Evolutionary conservation across 192 early-diverging fungal genomes (phyloP), one percentile per base, ranked within the genome.

Genomic region (Entomortierella lignicola): DNA sequence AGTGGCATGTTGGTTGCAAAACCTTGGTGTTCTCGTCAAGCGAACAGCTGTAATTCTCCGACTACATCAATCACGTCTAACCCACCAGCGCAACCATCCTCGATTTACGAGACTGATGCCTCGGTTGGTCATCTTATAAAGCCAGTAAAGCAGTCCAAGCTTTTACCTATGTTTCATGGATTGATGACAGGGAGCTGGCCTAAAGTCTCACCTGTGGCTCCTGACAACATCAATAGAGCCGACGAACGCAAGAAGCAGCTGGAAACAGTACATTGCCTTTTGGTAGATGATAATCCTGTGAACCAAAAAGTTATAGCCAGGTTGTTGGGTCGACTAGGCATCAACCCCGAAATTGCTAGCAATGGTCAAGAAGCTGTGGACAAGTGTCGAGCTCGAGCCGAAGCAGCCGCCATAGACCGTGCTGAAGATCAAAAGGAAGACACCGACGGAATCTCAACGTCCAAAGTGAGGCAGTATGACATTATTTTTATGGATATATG

Each of bases 201-300:
- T 1, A 5, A n/a, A n/a, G n/a, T 61, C 50, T 61, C 75, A 11
- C 68, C 75, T 0, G 65, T 20, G 5, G 67, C 55, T 0, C 67
- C 51, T 2, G 68, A 70, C 15, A 11, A 52, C 21, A 52, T 70
- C 43, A 32, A 54, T 51, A 66, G 56, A 0, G 68, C 63, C 13
- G 48, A 71, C 18, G 72, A 75, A 18, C 42, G 65, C 15, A 72
- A 79, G 26, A 44, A 48, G 8, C 69, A 79, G 37, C 53, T 83
- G 8, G 60, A 72, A 34, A 59, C 62, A 4, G 34, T 83, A 18
- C 66, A 69, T 13, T 74, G 75, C 29, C 37, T 85, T 0, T 39
- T 86, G n/a, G 77, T 86, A 0, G 85, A 86, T 29, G 83, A 82
- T 27, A 86, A 86, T 66, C 77, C 71, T 10, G 71, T 86, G 47